phyloP scores from a whole-genome alignment of 768 basidiomycete genomes.

The Boletus rufocinnamomeus region DNA sequence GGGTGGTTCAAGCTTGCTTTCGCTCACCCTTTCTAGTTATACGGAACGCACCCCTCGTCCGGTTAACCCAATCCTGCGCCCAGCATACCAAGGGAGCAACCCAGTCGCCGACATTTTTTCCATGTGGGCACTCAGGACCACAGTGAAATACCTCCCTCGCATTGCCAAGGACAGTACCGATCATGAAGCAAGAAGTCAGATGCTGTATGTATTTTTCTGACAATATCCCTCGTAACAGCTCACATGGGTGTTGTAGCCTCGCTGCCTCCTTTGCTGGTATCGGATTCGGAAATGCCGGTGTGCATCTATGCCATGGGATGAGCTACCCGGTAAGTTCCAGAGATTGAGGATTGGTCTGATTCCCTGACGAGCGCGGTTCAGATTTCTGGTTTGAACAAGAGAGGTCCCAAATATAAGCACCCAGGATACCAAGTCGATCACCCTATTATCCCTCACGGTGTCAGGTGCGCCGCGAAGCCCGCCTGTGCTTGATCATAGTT shows the following conservation, averaged over 20 bases:
- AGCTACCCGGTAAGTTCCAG: slow-evolving; percentile 69
- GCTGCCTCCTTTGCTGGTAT: slow-evolving; percentile 95
- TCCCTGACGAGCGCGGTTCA: slow-evolving; percentile 30
- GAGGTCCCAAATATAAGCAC: slow-evolving; percentile 89
- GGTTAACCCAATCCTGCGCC: slow-evolving; percentile 84
- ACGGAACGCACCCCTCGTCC: slow-evolving; percentile 89
- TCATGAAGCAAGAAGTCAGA: slow-evolving; percentile 81
- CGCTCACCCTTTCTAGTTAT: slow-evolving; percentile 52
- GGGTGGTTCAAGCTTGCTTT: slow-evolving; percentile 1
- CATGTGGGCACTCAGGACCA: slow-evolving; percentile 87
- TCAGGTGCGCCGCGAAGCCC: slow-evolving; percentile 49
- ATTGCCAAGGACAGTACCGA: slow-evolving; percentile 80
- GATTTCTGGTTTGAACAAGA: slow-evolving; percentile 95
- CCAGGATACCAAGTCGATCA: slow-evolving; percentile 83
- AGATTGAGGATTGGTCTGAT: background rate
- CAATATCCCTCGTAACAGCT: background rate
- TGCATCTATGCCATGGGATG: slow-evolving; percentile 89
- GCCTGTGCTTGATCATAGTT: background rate
- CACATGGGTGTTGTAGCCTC: slow-evolving; percentile 48
- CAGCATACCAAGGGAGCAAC: slow-evolving; percentile 93
- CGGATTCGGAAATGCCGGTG: slow-evolving; percentile 92
- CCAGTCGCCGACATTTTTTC: slow-evolving; percentile 96
- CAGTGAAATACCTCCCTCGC: slow-evolving; percentile 85
- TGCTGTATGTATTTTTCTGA: slow-evolving; percentile 63
- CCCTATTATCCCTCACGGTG: slow-evolving; percentile 93